Evolutionary conservation across 495 filamentous ascomycete genomes (phyloP).

Genomic region (Tricharina praecox): DNA sequence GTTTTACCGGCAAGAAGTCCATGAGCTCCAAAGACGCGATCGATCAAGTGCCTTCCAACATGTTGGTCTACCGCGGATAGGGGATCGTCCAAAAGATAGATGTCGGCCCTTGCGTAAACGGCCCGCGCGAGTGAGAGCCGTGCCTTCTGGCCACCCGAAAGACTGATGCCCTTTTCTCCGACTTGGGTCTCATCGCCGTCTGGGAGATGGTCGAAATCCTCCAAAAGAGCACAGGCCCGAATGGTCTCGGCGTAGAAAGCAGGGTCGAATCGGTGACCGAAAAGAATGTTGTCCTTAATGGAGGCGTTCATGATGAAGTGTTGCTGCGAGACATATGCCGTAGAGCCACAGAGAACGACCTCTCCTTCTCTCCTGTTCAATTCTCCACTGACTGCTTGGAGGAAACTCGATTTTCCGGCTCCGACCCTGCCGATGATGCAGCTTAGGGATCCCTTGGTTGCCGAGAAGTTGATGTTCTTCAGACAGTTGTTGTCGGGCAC

Average conservation of each 20-base stretch:
- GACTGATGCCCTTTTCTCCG: constrained; percentile 88
- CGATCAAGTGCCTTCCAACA: constrained; percentile 85
- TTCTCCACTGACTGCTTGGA: constrained; percentile 75
- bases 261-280: constrained; percentile 89
- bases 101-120: constrained; percentile 92
- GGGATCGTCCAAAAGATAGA: constrained; percentile 88
- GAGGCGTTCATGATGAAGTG: constrained; percentile 97
- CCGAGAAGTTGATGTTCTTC: constrained; percentile 68
- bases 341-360: constrained; percentile 60
- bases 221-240: constrained; percentile 76
- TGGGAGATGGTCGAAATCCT: constrained; percentile 83
- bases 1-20: constrained; percentile 78
- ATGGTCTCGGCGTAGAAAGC: constrained; percentile 87
- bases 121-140: constrained; percentile 86
- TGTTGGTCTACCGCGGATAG: constrained; percentile 96
- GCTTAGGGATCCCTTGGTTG: constrained; percentile 74
- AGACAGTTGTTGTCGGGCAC: constrained; percentile 36
- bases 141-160: constrained; percentile 94
- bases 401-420: constrained; percentile 79
- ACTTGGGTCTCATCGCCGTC: constrained; percentile 96
- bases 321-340: constrained; percentile 83
- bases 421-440: constrained; percentile 95
- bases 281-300: constrained; percentile 91
- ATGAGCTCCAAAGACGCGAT: constrained; percentile 72
- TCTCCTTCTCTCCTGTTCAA: constrained; percentile 78